A percentile compares a stretch with the other conserved stretches of the same genome.
These are phyloP conservation scores for Eucalyptus regnans DNA, from an alignment of 345 rosid species.

Conservation along the genomic window DNA sequence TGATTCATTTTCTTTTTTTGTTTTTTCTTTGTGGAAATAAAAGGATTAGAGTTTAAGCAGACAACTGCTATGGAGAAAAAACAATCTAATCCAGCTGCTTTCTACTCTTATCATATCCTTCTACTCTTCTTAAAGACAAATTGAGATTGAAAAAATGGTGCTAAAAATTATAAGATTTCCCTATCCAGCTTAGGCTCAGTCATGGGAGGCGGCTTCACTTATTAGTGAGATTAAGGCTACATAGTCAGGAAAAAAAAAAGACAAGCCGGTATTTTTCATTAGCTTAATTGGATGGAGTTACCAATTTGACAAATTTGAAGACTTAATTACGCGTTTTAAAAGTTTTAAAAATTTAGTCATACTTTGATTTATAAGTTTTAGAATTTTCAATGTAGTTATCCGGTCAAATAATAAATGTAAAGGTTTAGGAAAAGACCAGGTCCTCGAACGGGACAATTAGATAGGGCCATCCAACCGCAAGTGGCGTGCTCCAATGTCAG, in stretches of 20 bases:
- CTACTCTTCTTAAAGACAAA: background rate
- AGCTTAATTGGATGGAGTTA: background rate
- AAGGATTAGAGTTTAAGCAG: background rate
- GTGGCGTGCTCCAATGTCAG: background rate
- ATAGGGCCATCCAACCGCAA: background rate
- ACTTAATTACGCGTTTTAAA: background rate
- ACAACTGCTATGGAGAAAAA: background rate
- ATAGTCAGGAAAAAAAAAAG: background rate
- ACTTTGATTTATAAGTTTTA: background rate
- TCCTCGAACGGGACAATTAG: background rate
- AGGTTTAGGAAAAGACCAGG: background rate
- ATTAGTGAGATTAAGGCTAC: background rate
- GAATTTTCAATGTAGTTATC: background rate
- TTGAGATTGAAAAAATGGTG: background rate
- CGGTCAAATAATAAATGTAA: background rate
- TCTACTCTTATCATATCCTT: background rate
- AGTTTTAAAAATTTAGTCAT: accelerated
- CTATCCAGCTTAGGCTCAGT: background rate
- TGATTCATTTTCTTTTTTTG: background rate
- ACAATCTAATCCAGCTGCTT: background rate
- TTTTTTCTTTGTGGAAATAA: background rate
- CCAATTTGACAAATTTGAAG: accelerated
- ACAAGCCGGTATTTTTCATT: accelerated
- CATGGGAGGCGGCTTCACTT: background rate
- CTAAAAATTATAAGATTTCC: background rate